These are phyloP conservation scores for Gaeumannomyces sp. DNA, from an alignment of 2,329 filamentous ascomycete genomes.

Conservation along the genomic window DNA sequence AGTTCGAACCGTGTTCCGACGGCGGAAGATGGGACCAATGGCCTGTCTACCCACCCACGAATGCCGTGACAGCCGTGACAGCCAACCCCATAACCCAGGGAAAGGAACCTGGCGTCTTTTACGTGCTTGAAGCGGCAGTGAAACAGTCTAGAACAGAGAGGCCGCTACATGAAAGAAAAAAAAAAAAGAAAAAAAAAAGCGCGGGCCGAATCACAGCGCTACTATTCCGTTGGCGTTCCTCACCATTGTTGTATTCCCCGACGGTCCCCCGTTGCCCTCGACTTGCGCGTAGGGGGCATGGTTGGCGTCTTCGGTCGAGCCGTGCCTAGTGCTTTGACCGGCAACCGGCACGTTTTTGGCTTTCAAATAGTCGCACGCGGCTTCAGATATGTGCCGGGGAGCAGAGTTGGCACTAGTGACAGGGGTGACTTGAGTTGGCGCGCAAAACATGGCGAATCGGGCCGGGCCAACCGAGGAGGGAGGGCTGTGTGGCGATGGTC, in stretches of 20 bases:
- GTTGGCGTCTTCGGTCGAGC: too few species aligned
- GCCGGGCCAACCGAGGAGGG: neutral
- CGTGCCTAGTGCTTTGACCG: neutral
- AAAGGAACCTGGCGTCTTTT: neutral
- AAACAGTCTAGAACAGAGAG: neutral
- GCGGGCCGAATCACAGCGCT: too few species aligned
- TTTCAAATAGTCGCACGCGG: neutral
- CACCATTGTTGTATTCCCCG: neutral
- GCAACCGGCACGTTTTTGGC: neutral
- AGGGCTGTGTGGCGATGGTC: neutral
- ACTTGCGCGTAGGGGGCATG: too few species aligned
- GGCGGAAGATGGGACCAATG: too few species aligned
- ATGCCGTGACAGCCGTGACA: too few species aligned
- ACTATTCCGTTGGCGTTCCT: neutral
- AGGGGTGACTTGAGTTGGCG: neutral
- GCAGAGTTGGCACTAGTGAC: neutral
- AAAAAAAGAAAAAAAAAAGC: too few species aligned
- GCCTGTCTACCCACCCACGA: too few species aligned
- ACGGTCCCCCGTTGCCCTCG: neutral
- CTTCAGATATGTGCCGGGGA: too few species aligned
- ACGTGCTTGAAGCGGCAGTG: neutral
- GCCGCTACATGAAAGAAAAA: too few species aligned
- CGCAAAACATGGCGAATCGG: neutral
- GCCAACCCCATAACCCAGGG: too few species aligned
- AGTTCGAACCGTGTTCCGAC: too few species aligned